Base-by-base conservation (phyloP, 345 rosid genomes). In the Kandelia obovata region DNA sequence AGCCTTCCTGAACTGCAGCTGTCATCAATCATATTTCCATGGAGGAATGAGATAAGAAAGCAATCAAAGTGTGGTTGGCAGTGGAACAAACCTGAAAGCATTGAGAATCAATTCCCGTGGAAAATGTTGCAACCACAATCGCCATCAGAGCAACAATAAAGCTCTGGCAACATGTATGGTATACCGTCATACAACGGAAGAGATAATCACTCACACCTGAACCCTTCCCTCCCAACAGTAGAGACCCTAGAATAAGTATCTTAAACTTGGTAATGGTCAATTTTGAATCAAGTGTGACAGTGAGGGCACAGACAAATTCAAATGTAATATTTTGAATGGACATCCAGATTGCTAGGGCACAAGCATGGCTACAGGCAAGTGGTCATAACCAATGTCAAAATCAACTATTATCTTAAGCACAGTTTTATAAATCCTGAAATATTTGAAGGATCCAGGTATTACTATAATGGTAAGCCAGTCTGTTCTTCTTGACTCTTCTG, bases 401-500 rank as follows among this genome's bases (percentile, higher is more conserved):
- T 55, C 27, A 4, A 55, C 27, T 23, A 55, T 21, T 8, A n/a
- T 53, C 26, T 53, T 1, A 26, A 7, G 15, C 64, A 34, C 52
- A 8, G 13, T 20, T 52, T 52, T 23, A 55, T 51, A 25, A 26
- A 0, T 6, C 25, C 21, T 31, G 47, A 21, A 64, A 30, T 52
- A 59, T 62, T 62, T 34, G 23, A 68, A 47, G 60, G 73, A 67
- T 27, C 4, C 13, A 17, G 49, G 53, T n/a, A 71, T 85, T 94
- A 91, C 98, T 72, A 94, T 91, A 76, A 94, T 89, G 35, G 95
- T 91, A 56, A 94, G 92, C 98, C 98, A 94, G 34, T 94, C 98
- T 7, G 96, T 94, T 77, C 79, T 84, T 69, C 76, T 79, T 39
- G 97, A 88, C 80, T 89, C 86, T 76, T 89, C 95, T 63, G 95